phyloP scores from a whole-genome alignment of 768 basidiomycete genomes.

The Leccinum uliginosum region DNA sequence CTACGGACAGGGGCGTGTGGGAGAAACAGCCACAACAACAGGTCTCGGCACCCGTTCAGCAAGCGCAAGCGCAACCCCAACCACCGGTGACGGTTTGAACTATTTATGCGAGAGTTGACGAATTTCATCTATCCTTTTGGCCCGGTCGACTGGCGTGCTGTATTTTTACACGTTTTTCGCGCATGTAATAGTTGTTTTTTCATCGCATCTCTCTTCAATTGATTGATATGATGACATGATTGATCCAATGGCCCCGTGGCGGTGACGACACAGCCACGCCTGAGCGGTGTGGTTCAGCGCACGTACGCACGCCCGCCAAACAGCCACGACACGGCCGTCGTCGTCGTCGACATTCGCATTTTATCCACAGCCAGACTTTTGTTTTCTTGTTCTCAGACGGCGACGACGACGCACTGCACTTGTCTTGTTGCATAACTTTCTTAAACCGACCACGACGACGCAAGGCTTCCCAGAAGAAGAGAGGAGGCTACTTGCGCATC shows the following conservation, averaged over 20 bases:
- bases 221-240: slow-evolving; percentile 4
- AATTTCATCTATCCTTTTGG: background rate
- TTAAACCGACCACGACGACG: slow-evolving; percentile 14
- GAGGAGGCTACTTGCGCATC: slow-evolving; percentile 13
- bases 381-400: background rate
- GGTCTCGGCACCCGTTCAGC: no score
- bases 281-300: slow-evolving; percentile 2
- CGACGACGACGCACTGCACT: slow-evolving; percentile 7
- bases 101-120: no score
- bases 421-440: slow-evolving; percentile 13
- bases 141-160: background rate
- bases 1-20: slow-evolving; percentile 3
- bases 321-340: slow-evolving; percentile 1
- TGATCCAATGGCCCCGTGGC: background rate
- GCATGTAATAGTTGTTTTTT: background rate
- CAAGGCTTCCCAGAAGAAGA: background rate
- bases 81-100: background rate
- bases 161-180: background rate
- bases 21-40: background rate
- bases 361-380: background rate
- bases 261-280: slow-evolving; percentile 16
- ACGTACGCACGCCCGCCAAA: slow-evolving; percentile 3
- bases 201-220: background rate
- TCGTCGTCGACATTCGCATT: background rate
- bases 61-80: background rate